Evolutionary conservation across 2,329 filamentous ascomycete species (phyloP), one percentile per base, ranked within the genome.

Genomic region (Monilinia fructigena): DNA sequence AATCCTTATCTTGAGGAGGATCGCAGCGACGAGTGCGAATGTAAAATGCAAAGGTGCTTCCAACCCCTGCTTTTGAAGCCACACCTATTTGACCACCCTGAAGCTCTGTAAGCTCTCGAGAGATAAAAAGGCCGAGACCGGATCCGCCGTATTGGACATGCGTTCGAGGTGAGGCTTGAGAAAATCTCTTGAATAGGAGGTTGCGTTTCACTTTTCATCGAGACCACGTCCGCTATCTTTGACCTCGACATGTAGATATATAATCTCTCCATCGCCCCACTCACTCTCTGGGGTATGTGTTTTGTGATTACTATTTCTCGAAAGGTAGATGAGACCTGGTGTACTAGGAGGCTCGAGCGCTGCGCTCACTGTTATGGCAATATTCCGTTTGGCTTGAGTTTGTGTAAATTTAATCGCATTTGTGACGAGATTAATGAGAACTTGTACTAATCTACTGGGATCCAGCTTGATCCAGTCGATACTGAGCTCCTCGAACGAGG

Each of bases 381-480:
- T 82, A 53, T 85, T 84, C 10, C 87, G 83, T 16, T 80, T 84
- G 20, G 82, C 81, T 23, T 88, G 85, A 0, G 82, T 82, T 47
- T 86, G 86, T 0, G 91, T 94, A 74, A 93, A 94, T 73, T 94
- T 94, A 76, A 94, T 88, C 0, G 90, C 89, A 72, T 94, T 94
- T 10, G 90, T 91, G 11, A 91, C 84, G 1, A 94, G 82, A 72
- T 94, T 94, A 75, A 94, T 92, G 4, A 93, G 80, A 0, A 93
- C 89, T 76, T 94, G 91, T 62, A 90, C 83, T 60, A 94, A 86
- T 31, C 91, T 83, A 20, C 88, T 89, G 0, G 91, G 88, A 74
- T 94, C 91, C 38, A 92, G 77, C 45, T 82, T 78, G 3, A 93
- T 85, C 81, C 86, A 92, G 47, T 89, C 85, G 45, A 90, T 79